A percentile compares a stretch with the other conserved stretches of the same genome.
Evolutionary conservation across 2,329 filamentous ascomycete genomes (phyloP).

Genomic region (Hypoxylon sp.): DNA sequence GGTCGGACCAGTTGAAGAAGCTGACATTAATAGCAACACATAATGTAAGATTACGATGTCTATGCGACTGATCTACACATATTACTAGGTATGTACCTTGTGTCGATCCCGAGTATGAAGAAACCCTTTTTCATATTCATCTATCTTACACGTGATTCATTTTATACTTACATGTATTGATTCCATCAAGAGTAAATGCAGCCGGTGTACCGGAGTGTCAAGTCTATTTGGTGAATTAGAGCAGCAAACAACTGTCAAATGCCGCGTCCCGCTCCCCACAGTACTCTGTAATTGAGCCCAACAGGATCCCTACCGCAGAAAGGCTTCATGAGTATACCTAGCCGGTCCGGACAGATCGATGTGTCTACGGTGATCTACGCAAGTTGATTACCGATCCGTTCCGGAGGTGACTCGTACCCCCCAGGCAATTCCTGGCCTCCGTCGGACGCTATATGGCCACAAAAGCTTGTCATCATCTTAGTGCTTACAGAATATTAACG

Average conservation of each 20-base stretch:
- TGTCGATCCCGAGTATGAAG: slow-evolving; percentile 33
- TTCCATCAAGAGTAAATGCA: not conserved
- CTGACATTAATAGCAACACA: slow-evolving; percentile 11
- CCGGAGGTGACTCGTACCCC: slow-evolving; percentile 20
- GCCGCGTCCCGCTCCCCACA: slow-evolving; percentile 17
- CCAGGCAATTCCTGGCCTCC: slow-evolving; percentile 10
- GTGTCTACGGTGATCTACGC: slow-evolving; percentile 31
- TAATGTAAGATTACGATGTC: slow-evolving; percentile 23
- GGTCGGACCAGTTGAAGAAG: slow-evolving; percentile 14
- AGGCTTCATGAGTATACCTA: slow-evolving; percentile 3
- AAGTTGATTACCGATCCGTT: slow-evolving; percentile 35
- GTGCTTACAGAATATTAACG: slow-evolving; percentile 12
- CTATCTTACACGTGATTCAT: not conserved
- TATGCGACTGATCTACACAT: slow-evolving; percentile 29
- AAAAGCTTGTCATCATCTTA: slow-evolving; percentile 14
- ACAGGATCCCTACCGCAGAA: slow-evolving; percentile 8
- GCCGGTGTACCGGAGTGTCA: slow-evolving; percentile 1
- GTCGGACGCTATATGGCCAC: slow-evolving; percentile 3
- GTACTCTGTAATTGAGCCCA: not conserved
- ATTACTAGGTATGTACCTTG: slow-evolving; percentile 19
- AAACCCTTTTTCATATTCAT: slow-evolving; percentile 8
- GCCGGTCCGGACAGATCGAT: slow-evolving; percentile 27
- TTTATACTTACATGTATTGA: not conserved
- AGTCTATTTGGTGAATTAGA: not conserved
- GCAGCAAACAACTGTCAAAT: slow-evolving; percentile 17